phyloP scores from a whole-genome alignment of 345 rosid genomes.

The Pseudoturritis turrita region DNA sequence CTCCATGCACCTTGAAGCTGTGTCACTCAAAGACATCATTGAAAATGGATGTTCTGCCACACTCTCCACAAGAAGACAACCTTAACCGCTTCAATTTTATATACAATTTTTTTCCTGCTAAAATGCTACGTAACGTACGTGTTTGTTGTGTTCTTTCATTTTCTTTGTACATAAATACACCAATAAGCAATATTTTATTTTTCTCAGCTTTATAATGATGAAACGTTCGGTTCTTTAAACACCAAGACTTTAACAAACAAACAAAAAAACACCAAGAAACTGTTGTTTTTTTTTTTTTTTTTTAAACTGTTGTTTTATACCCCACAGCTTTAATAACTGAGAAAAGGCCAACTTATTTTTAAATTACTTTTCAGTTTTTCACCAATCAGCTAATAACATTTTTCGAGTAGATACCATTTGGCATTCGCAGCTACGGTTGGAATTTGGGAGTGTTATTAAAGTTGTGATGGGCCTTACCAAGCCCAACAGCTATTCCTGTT shows the following conservation, averaged over 20 bases:
- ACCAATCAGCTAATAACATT: background rate
- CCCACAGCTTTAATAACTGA: background rate
- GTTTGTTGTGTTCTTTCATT: background rate
- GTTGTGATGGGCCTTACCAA: background rate
- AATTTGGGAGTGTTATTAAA: background rate
- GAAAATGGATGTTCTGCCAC: conserved; percentile 7
- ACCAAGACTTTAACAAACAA: too few species aligned
- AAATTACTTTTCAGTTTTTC: background rate
- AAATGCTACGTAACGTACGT: too few species aligned
- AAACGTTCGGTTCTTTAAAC: background rate
- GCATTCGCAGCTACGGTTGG: background rate
- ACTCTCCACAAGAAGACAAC: conserved; percentile 17
- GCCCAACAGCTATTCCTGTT: background rate
- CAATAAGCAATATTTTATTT: background rate
- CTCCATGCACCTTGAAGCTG: conserved; percentile 18
- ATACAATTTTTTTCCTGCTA: too few species aligned
- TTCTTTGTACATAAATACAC: background rate
- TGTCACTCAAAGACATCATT: conserved; percentile 5
- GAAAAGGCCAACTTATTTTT: background rate
- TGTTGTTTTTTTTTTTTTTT: too few species aligned
- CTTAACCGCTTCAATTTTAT: conserved; percentile 17
- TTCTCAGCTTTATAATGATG: background rate
- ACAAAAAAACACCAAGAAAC: background rate
- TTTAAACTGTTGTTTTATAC: too few species aligned
- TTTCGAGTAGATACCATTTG: background rate